A percentile compares a stretch with the other conserved stretches of the same genome.
These are phyloP conservation scores for Ensete ventricosum DNA, from an alignment of 176 grass and related monocot genomes.

Conservation along the genomic window DNA sequence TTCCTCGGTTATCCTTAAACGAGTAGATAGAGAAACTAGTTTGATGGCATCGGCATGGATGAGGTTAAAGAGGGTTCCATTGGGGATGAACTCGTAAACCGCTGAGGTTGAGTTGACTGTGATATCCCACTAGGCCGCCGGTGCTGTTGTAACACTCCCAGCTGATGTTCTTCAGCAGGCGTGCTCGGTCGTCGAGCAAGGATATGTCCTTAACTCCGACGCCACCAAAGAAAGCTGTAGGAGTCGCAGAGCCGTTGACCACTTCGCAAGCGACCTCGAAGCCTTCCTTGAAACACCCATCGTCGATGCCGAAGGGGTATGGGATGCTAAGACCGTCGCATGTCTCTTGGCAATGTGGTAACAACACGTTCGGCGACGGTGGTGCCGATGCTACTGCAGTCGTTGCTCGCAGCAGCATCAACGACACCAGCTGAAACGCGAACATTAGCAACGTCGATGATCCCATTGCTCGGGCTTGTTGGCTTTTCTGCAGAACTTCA, in stretches of 20 bases:
- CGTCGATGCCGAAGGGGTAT: neutral
- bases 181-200: neutral
- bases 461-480: no score
- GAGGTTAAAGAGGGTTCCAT: slow-evolving; percentile 46
- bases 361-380: neutral
- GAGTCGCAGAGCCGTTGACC: neutral
- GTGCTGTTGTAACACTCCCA: neutral
- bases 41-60: slow-evolving; percentile 31
- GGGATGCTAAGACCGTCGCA: neutral
- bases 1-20: slow-evolving; percentile 34
- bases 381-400: neutral
- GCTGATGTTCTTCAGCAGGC: neutral
- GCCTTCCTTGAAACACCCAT: neutral
- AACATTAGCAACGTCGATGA: no score
- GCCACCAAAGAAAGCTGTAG: neutral
- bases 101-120: neutral
- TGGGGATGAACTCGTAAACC: slow-evolving; percentile 38
- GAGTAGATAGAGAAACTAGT: neutral
- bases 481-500: no score
- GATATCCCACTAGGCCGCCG: neutral
- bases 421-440: no score
- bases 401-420: neutral
- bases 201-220: neutral
- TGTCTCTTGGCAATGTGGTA: neutral
- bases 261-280: neutral